These are phyloP conservation scores for Aureobasidium sp. DNA, from an alignment of 2,329 filamentous ascomycete genomes.

Conservation along the genomic window DNA sequence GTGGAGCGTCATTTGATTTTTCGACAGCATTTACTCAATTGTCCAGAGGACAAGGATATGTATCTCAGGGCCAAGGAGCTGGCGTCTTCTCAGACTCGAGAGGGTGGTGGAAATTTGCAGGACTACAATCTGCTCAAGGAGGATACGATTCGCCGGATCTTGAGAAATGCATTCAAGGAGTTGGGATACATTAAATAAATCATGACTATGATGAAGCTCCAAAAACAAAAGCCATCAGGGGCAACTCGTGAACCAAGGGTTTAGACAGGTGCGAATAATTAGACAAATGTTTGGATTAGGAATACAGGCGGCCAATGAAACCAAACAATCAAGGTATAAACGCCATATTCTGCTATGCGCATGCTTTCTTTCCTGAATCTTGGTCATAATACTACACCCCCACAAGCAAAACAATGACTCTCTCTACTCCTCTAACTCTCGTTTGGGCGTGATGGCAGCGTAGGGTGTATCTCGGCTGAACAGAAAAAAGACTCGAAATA, in stretches of 20 bases:
- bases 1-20: not conserved
- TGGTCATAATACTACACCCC: not conserved
- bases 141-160: not conserved
- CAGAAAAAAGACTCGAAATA: not conserved
- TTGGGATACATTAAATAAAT: not conserved
- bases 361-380: not conserved
- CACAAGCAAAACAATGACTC: not conserved
- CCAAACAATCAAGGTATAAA: not conserved
- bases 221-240: no score
- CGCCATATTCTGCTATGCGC: constrained; percentile 12
- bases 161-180: not conserved
- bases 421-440: not conserved
- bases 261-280: not conserved
- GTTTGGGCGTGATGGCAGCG: not conserved
- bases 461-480: constrained; percentile 8
- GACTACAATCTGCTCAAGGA: not conserved
- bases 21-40: not conserved
- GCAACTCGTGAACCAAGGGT: not conserved
- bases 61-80: not conserved
- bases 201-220: no score
- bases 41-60: not conserved
- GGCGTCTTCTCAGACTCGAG: not conserved
- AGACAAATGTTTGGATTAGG: not conserved
- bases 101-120: not conserved
- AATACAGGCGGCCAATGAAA: not conserved